Evolutionary conservation across 768 basidiomycete genomes (phyloP).

Genomic region (Rhizopogon rudus): DNA sequence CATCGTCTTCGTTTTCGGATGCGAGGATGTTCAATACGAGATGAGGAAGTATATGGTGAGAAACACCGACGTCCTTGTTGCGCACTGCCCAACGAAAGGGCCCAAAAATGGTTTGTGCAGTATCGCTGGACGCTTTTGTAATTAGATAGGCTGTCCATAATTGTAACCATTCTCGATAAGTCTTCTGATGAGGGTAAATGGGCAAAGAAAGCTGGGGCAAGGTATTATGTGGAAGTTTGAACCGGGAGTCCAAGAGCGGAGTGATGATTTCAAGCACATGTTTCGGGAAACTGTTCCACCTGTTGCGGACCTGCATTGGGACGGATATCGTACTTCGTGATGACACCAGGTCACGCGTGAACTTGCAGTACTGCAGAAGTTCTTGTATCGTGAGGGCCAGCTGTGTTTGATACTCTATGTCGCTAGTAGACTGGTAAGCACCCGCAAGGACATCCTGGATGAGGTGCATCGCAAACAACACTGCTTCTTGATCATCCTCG

Average conservation of each 20-base stretch:
- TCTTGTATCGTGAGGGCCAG: conserved; percentile 93
- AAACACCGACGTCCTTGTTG: conserved; percentile 92
- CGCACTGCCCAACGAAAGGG: conserved; percentile 75
- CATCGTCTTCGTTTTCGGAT: conserved; percentile 61
- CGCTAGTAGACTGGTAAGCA: conserved; percentile 90
- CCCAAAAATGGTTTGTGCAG: conserved; percentile 67
- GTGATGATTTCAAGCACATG: conserved; percentile 83
- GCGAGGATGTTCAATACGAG: conserved; percentile 83
- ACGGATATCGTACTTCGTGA: conserved; percentile 45
- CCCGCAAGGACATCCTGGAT: conserved; percentile 82
- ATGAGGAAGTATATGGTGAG: conserved; percentile 87
- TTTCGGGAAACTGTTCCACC: conserved; percentile 79
- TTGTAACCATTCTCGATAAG: conserved; percentile 97
- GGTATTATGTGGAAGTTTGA: conserved; percentile 43
- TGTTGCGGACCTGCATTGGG: conserved; percentile 58
- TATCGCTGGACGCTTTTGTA: conserved; percentile 48
- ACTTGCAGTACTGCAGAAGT: conserved; percentile 80
- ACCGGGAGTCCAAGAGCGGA: conserved; percentile 73
- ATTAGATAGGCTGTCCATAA: conserved; percentile 84
- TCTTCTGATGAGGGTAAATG: conserved; percentile 69
- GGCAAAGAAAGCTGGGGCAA: conserved; percentile 50
- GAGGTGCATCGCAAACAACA: conserved; percentile 79
- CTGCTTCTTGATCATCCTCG: conserved; percentile 68
- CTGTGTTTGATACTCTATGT: conserved; percentile 85
- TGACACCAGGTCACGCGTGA: conserved; percentile 69